These are phyloP conservation scores for Candida mattraensis DNA, from an alignment of 805 yeast species.

Conservation along the genomic window DNA sequence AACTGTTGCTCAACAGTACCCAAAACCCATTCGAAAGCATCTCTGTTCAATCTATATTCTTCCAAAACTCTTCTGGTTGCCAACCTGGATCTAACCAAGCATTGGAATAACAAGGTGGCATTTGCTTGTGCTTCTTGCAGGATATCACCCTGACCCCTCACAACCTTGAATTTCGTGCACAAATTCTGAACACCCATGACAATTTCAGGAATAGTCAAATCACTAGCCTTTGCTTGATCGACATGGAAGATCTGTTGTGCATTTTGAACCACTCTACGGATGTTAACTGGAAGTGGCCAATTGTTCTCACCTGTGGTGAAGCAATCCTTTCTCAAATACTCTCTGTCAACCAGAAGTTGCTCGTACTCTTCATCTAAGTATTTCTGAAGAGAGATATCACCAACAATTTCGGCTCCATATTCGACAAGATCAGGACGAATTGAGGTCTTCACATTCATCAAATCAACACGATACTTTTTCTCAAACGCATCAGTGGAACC, in stretches of 20 bases:
- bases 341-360: slow-evolving; percentile 77
- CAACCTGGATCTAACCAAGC: slow-evolving; percentile 88
- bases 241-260: slow-evolving; percentile 96
- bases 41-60: slow-evolving; percentile 80
- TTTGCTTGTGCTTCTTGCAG: slow-evolving; percentile 85
- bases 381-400: slow-evolving; percentile 82
- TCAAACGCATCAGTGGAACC: slow-evolving; percentile 87
- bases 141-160: slow-evolving; percentile 78
- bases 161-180: slow-evolving; percentile 65
- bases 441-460: slow-evolving; percentile 66
- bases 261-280: slow-evolving; percentile 94
- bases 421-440: slow-evolving; percentile 76
- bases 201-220: slow-evolving; percentile 80
- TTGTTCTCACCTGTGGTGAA: slow-evolving; percentile 92
- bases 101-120: slow-evolving; percentile 87
- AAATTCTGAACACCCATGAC: slow-evolving; percentile 69
- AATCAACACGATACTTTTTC: slow-evolving; percentile 79
- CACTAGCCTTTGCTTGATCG: slow-evolving; percentile 88
- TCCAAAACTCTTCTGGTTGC: slow-evolving; percentile 89
- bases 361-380: slow-evolving; percentile 80
- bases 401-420: slow-evolving; percentile 86
- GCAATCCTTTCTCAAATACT: slow-evolving; percentile 70
- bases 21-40: slow-evolving; percentile 92
- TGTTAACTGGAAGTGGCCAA: slow-evolving; percentile 97
- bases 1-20: slow-evolving; percentile 95